Evolutionary conservation across 176 grass and related monocot genomes (phyloP).

Genomic region (Eremochloa ophiuroides): DNA sequence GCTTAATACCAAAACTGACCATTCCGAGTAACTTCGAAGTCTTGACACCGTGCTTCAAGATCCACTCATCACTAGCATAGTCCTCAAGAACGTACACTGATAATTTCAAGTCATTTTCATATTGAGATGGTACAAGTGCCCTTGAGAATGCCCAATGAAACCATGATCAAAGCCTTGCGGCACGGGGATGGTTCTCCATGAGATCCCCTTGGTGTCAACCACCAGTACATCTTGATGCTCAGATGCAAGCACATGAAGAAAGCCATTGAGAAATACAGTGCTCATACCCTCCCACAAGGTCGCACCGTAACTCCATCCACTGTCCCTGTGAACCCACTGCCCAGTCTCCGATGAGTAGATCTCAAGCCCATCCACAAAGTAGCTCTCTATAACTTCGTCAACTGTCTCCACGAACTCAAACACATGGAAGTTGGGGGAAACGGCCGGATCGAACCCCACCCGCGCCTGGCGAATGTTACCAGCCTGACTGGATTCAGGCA

Average conservation of each 20-base stretch:
- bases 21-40: neutral
- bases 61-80: neutral
- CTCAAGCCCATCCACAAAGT: neutral
- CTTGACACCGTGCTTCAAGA: neutral
- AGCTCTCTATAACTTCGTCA: no score
- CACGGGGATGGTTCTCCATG: neutral
- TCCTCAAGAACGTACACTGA: conserved; percentile 2
- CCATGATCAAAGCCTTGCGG: neutral
- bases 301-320: neutral
- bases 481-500: neutral
- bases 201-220: neutral
- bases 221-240: neutral
- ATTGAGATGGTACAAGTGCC: neutral
- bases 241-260: neutral
- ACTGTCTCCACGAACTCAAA: neutral
- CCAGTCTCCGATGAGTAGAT: conserved; percentile 7
- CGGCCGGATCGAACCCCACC: neutral
- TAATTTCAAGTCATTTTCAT: neutral
- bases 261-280: conserved; percentile 9
- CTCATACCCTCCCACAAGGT: neutral
- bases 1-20: neutral
- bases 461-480: accelerated
- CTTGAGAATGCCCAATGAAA: neutral
- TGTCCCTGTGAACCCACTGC: neutral
- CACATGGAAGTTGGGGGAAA: conserved; percentile 6